A percentile compares a stretch with the other conserved stretches of the same genome.
These are phyloP conservation scores for Vitis rotundifolia DNA, from an alignment of 164 flowering plant species.

Conservation along the genomic window DNA sequence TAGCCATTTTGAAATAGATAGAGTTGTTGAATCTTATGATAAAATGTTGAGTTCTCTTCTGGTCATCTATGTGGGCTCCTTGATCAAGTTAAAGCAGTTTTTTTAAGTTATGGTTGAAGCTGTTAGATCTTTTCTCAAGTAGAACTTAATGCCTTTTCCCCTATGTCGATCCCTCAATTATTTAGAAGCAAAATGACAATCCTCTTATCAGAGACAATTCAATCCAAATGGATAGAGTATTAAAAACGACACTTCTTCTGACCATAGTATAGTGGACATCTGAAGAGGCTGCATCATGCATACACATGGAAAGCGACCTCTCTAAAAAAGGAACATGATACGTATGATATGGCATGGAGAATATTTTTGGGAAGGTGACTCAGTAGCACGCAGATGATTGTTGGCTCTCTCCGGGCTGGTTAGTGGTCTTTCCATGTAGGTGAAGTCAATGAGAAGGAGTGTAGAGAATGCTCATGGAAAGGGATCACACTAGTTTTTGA, in stretches of 20 bases:
- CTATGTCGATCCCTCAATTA: constrained; percentile 94
- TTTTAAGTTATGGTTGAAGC: constrained; percentile 92
- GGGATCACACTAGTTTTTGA: too few relatives aligned
- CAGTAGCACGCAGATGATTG: too few relatives aligned
- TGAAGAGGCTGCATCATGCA: constrained; percentile 59
- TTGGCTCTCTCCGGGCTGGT: too few relatives aligned
- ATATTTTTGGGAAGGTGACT: too few relatives aligned
- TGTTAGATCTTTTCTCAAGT: constrained; percentile 72
- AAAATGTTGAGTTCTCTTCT: constrained; percentile 70
- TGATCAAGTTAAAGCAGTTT: constrained; percentile 58
- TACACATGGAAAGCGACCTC: too few relatives aligned
- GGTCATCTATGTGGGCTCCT: constrained; percentile 68
- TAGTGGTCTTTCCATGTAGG: too few relatives aligned
- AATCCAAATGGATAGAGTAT: constrained; percentile 26
- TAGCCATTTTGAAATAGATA: constrained; percentile 94
- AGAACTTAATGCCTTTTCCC: constrained; percentile 93
- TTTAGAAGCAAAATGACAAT: constrained; percentile 84
- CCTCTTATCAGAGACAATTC: constrained; percentile 52
- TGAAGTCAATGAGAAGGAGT: too few relatives aligned
- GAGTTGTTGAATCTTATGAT: constrained; percentile 80
- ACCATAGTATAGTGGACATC: constrained; percentile 64
- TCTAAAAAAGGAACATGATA: too few relatives aligned
- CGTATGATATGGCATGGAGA: too few relatives aligned
- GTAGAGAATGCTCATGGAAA: too few relatives aligned
- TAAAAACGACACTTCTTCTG: constrained; percentile 6